phyloP scores from a whole-genome alignment of 352 stramenopile species.

The Globisporangium parvum region DNA sequence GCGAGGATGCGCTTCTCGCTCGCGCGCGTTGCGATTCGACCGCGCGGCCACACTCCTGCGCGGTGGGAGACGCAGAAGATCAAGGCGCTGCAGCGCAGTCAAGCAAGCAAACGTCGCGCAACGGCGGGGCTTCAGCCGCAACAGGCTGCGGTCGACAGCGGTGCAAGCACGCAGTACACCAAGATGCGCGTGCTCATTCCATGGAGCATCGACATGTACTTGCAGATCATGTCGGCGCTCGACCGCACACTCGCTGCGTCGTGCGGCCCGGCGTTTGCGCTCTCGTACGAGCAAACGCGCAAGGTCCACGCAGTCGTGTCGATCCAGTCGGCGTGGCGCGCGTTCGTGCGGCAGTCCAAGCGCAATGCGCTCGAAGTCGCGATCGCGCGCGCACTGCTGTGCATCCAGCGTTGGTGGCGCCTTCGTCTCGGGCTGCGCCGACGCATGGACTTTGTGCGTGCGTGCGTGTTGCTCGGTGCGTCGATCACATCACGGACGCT shows the following conservation, averaged over 20 bases:
- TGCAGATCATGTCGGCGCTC: slow-evolving; percentile 51
- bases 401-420: slow-evolving; percentile 73
- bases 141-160: too few species aligned
- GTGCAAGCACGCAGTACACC: slow-evolving; percentile 17
- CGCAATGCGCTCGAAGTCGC: slow-evolving; percentile 45
- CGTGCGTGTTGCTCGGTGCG: slow-evolving; percentile 40
- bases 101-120: not conserved
- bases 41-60: slow-evolving; percentile 37
- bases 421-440: slow-evolving; percentile 32
- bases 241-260: slow-evolving; percentile 11
- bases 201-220: slow-evolving; percentile 76
- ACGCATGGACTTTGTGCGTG: slow-evolving; percentile 41
- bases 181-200: slow-evolving; percentile 63
- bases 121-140: too few species aligned
- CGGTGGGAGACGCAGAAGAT: slow-evolving; percentile 37
- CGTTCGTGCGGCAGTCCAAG: slow-evolving; percentile 25
- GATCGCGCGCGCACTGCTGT: slow-evolving; percentile 42
- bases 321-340: slow-evolving; percentile 60
- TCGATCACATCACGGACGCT: slow-evolving; percentile 57
- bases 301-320: slow-evolving; percentile 33
- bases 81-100: slow-evolving; percentile 1
- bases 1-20: slow-evolving; percentile 23
- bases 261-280: slow-evolving; percentile 28
- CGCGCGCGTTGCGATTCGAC: slow-evolving; percentile 23
- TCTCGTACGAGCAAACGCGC: slow-evolving; percentile 49